These are phyloP conservation scores for Eimeria mitis DNA, from an alignment of 169 alveolate genomes.

Conservation along the genomic window DNA sequence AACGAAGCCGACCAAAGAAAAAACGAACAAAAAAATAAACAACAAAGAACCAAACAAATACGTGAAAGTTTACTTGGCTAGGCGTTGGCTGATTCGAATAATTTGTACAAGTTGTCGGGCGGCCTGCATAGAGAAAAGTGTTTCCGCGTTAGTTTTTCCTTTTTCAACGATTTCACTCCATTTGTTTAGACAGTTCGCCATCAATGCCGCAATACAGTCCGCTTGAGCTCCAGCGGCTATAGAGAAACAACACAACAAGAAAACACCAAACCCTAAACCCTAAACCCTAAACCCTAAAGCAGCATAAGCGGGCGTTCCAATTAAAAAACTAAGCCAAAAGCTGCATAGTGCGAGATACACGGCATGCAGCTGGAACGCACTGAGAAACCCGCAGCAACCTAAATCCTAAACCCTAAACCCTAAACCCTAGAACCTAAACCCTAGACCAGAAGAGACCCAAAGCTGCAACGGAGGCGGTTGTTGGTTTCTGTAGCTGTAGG, in stretches of 20 bases:
- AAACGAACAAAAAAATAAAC: too few species aligned
- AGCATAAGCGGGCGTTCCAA: too few species aligned
- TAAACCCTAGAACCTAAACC: too few species aligned
- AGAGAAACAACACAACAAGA: background rate
- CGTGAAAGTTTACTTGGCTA: constrained; percentile 37
- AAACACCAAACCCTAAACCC: background rate
- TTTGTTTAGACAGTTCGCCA: background rate
- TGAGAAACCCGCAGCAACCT: too few species aligned
- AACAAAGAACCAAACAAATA: background rate
- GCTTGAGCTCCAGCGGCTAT: constrained; percentile 15
- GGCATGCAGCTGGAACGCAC: too few species aligned
- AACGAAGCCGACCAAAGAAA: too few species aligned
- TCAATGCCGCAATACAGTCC: constrained; percentile 48
- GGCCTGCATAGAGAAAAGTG: constrained; percentile 16
- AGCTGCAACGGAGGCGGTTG: too few species aligned
- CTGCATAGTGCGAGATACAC: too few species aligned
- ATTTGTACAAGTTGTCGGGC: constrained; percentile 64
- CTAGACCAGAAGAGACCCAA: too few species aligned
- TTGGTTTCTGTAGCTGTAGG: too few species aligned
- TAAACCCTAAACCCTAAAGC: constrained; percentile 20
- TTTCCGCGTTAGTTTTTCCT: background rate
- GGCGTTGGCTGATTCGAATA: constrained; percentile 57
- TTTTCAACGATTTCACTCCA: constrained; percentile 44
- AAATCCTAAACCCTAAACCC: too few species aligned
- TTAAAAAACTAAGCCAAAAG: too few species aligned